Percentiles rank a stretch among this genome's conserved stretches.
These are phyloP conservation scores for Triglochin maritima DNA, from an alignment of 106 monocot genomes.

Conservation along the genomic window DNA sequence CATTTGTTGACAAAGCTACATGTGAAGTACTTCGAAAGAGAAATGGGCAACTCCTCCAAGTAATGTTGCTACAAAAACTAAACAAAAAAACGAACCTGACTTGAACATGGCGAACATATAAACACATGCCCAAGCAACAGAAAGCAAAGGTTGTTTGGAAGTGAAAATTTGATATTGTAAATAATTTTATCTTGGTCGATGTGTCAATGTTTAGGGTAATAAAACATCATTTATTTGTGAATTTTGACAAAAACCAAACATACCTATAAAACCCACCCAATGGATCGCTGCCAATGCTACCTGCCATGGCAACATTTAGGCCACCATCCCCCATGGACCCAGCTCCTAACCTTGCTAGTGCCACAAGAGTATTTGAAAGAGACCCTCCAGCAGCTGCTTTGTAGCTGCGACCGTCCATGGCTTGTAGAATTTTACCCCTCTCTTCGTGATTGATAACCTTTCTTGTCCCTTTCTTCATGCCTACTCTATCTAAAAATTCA, in stretches of 20 bases:
- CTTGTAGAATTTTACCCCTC: slow-evolving; percentile 74
- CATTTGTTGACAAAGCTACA: no score
- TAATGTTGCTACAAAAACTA: no score
- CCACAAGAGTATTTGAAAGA: slow-evolving; percentile 89
- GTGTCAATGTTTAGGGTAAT: no score
- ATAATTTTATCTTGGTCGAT: no score
- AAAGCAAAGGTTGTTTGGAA: no score
- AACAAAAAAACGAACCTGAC: no score
- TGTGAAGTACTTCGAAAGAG: no score
- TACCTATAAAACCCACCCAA: slow-evolving; percentile 96
- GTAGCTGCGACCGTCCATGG: slow-evolving; percentile 98
- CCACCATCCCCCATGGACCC: slow-evolving; percentile 25
- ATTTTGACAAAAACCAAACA: neutral
- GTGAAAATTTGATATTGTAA: no score
- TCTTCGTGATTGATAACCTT: slow-evolving; percentile 91
- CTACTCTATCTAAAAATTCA: slow-evolving; percentile 62
- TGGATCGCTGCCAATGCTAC: slow-evolving; percentile 90
- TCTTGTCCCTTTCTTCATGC: slow-evolving; percentile 75
- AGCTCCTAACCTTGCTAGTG: slow-evolving; percentile 76
- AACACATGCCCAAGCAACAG: no score
- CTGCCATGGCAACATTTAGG: slow-evolving; percentile 84
- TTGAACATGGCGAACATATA: no score
- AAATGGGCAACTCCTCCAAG: no score
- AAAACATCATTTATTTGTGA: neutral
- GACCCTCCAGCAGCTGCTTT: slow-evolving; percentile 98